Base-by-base conservation (phyloP, 495 filamentous ascomycete species). In the Hypoxylon lienhwacheense region DNA sequence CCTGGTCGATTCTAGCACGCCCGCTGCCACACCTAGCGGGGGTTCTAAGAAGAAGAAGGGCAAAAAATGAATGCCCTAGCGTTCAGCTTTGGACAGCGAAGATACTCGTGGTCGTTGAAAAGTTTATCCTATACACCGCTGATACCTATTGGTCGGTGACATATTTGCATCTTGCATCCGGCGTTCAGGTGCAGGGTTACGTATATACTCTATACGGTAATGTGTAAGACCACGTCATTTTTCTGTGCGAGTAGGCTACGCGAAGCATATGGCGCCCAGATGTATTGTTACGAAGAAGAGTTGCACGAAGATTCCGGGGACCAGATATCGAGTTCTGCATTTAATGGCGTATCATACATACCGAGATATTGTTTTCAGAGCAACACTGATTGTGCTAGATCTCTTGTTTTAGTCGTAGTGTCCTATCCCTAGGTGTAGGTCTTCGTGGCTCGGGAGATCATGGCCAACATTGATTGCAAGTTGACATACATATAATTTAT, bases 1-100 rank as follows among this genome's bases (percentile, higher is more conserved):
- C 11, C 69, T 96, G 51, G 90, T 96, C 28, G 90, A 95, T 63
- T 80, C 78, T 10, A 83, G 84, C 48, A 80, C 81, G 0, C 82
- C 85, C 8, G 71, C 74, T 11, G 69, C 65, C 16, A 68, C 75
- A 31, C 75, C 73, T 1, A 66, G 71, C 33, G 72, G 67, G 43
- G 77, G 69, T 17, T 70, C 70, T 44, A 88, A 84, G 77, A 91
- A 89, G 77, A 86, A 87, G 75, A 87, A 85, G 74, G 81, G 81
- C 40, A 90, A 90, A 81, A 88, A 91, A 77, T 87, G 75, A 74
- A 43, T 7, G 33, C 19, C 7, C 39, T 1, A 4, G 6, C 14
- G n/a, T 12, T 6, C 12, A 19, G 4, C 12, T 36, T 11, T 5
- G 11, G 11, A 3, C 24, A 25, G 25, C 3, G n/a, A 5, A 7